Conservation (phyloP, 805 yeast genomes). For the Myxozyma kluyveri region DNA sequence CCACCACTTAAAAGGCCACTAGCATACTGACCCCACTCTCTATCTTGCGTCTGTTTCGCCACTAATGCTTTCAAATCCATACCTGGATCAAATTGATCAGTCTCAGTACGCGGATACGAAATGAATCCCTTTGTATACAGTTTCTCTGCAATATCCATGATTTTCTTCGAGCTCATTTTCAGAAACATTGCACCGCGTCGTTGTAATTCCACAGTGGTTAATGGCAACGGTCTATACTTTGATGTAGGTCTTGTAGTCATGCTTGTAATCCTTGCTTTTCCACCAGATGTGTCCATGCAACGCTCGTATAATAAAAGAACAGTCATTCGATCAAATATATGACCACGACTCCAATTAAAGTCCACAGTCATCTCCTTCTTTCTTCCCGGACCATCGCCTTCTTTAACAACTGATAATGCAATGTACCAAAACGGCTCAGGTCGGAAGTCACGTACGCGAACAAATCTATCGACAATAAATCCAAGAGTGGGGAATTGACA, state of each 20-base stretch:
- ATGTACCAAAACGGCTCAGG: slow-evolving; percentile 82
- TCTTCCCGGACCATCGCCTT: background rate
- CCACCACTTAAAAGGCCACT: slow-evolving; percentile 42
- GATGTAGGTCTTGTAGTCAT: slow-evolving; percentile 62
- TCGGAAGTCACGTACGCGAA: slow-evolving; percentile 65
- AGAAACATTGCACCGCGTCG: slow-evolving; percentile 75
- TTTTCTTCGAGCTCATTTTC: slow-evolving; percentile 73
- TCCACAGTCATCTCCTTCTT: slow-evolving; percentile 42
- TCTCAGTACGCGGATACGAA: slow-evolving; percentile 97
- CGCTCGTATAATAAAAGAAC: slow-evolving; percentile 65
- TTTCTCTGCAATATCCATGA: slow-evolving; percentile 75
- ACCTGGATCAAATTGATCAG: slow-evolving; percentile 74
- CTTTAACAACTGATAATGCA: slow-evolving; percentile 42
- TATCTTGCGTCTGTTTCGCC: slow-evolving; percentile 54
- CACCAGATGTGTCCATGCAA: slow-evolving; percentile 52
- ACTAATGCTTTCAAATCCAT: slow-evolving; percentile 70
- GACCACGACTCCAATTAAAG: slow-evolving; percentile 64
- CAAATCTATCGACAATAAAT: slow-evolving; percentile 88
- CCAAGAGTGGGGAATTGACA: slow-evolving; percentile 98
- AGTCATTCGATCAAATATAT: slow-evolving; percentile 68
- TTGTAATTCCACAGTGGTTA: slow-evolving; percentile 92
- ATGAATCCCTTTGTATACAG: slow-evolving; percentile 81
- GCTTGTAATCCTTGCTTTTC: slow-evolving; percentile 52
- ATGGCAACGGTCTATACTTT: slow-evolving; percentile 79
- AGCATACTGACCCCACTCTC: slow-evolving; percentile 75